phyloP scores from a whole-genome alignment of 139 green algal species.

The Chlamydomonas sphaeroides region DNA sequence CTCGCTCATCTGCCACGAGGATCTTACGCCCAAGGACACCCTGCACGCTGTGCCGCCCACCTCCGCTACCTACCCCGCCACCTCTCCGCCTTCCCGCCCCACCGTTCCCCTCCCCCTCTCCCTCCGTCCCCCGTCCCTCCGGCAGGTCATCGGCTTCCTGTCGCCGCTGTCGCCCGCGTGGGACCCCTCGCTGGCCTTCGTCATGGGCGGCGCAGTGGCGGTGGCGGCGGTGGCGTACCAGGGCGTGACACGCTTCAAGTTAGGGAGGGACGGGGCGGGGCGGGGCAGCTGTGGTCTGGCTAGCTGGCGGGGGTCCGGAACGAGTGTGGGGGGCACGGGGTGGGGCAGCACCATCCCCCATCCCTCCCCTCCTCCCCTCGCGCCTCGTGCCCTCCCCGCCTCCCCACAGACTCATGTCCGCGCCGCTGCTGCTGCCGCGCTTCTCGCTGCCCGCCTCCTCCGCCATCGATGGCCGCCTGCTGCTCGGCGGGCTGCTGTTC shows the following conservation, averaged over 20 bases:
- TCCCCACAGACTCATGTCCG: background rate
- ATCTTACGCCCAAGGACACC: too few species aligned
- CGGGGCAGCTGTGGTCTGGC: too few species aligned
- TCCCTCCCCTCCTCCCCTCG: background rate
- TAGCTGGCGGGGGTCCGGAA: too few species aligned
- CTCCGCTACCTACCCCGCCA: too few species aligned
- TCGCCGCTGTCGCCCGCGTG: slow-evolving; percentile 41
- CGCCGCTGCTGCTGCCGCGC: background rate
- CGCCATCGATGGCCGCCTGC: slow-evolving; percentile 68
- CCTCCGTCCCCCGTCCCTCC: too few species aligned
- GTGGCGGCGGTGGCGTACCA: slow-evolving; percentile 61
- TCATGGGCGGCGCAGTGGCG: slow-evolving; percentile 82
- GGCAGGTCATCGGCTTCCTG: slow-evolving; percentile 54
- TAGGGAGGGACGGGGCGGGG: too few species aligned
- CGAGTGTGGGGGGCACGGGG: too few species aligned
- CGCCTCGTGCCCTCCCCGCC: background rate
- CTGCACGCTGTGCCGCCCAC: too few species aligned
- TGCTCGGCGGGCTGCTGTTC: slow-evolving; percentile 78
- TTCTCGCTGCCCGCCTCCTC: slow-evolving; percentile 63
- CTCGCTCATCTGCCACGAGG: too few species aligned
- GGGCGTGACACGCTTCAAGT: slow-evolving; percentile 35
- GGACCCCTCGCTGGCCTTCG: slow-evolving; percentile 75
- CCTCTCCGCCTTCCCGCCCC: too few species aligned
- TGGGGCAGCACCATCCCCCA: background rate
- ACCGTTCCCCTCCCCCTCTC: too few species aligned